These are phyloP conservation scores for Mortierella sp. DNA, from an alignment of 371 early-diverging fungal genomes.

Conservation along the genomic window DNA sequence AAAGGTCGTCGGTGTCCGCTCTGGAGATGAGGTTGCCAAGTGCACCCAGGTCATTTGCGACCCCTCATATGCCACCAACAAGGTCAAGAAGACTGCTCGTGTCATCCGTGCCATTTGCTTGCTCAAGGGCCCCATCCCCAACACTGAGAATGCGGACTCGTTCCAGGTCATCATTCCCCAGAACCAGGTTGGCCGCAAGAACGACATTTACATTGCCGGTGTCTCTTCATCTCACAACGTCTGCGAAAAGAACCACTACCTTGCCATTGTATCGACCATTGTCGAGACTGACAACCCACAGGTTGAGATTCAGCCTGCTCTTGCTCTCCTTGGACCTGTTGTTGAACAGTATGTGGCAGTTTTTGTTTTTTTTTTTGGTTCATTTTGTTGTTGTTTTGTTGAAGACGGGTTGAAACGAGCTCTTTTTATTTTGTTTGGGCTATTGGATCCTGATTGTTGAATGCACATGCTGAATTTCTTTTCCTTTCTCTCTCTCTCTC, in stretches of 20 bases:
- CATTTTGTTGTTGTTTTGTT: conserved; percentile 20
- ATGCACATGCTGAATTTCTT: not conserved
- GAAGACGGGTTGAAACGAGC: no score
- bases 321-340: conserved; percentile 91
- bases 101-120: conserved; percentile 98
- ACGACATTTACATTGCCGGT: conserved; percentile 96
- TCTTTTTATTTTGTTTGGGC: not conserved
- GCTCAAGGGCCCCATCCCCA: conserved; percentile 92
- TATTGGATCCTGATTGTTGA: not conserved
- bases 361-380: not conserved
- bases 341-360: conserved; percentile 71
- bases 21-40: conserved; percentile 85
- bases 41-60: conserved; percentile 94
- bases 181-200: conserved; percentile 90
- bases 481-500: not conserved
- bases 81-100: conserved; percentile 80
- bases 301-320: conserved; percentile 87
- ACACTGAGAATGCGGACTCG: conserved; percentile 88
- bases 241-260: conserved; percentile 85
- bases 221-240: conserved; percentile 92
- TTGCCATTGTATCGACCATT: conserved; percentile 96
- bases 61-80: conserved; percentile 90
- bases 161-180: conserved; percentile 97
- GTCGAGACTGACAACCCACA: conserved; percentile 93
- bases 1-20: conserved; percentile 88